Conservation (phyloP, 331 rosid genomes). For the Quercus lobata region DNA sequence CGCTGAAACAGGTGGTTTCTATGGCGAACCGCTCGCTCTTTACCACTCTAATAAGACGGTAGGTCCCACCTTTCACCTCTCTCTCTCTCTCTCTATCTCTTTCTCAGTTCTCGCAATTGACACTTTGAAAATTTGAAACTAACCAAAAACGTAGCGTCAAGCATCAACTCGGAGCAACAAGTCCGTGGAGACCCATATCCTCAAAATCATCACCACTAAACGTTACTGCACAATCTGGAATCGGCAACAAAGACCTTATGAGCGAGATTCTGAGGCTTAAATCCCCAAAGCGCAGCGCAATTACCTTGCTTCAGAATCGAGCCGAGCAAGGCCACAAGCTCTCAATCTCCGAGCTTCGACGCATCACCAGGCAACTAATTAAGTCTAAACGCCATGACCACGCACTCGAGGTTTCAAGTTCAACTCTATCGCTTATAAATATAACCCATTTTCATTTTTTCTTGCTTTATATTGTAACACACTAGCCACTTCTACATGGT, state of each 20-base stretch:
- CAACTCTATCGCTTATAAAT: not conserved
- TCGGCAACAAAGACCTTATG: slow-evolving; percentile 19
- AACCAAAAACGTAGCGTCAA: slow-evolving; percentile 18
- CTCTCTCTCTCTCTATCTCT: not conserved
- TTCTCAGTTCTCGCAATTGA: not conserved
- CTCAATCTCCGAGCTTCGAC: slow-evolving; percentile 48
- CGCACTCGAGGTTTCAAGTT: slow-evolving; percentile 55
- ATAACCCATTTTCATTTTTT: not conserved
- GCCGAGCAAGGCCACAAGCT: slow-evolving; percentile 33
- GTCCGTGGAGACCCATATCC: slow-evolving; percentile 15
- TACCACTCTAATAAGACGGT: slow-evolving; percentile 38
- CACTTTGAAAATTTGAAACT: not conserved
- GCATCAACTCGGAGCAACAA: slow-evolving; percentile 11
- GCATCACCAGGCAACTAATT: slow-evolving; percentile 33
- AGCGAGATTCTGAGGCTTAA: slow-evolving; percentile 31
- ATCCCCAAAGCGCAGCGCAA: slow-evolving; percentile 15
- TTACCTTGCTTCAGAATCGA: slow-evolving; percentile 44
- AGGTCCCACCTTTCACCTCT: not conserved
- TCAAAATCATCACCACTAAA: slow-evolving; percentile 13
- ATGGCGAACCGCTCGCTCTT: slow-evolving; percentile 35
- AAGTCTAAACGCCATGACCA: slow-evolving; percentile 49
- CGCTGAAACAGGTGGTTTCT: slow-evolving; percentile 7
- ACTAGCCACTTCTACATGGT: no score
- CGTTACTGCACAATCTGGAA: not conserved
- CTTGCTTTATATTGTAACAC: no score